A percentile compares a stretch with the other conserved stretches of the same genome.
Evolutionary conservation across 202 grass and related monocot species (phyloP).

Genomic region (Carex arenaria): DNA sequence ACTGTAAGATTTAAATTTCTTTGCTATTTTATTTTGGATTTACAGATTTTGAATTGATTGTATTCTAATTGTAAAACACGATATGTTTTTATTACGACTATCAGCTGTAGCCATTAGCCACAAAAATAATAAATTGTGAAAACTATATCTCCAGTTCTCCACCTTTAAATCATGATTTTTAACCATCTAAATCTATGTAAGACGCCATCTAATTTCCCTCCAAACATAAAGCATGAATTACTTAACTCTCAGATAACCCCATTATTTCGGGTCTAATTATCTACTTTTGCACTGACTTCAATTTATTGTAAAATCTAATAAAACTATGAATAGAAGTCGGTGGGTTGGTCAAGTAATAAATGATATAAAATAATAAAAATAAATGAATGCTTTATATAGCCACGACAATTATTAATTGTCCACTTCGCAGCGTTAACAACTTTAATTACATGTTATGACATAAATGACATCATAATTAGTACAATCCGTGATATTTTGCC

Average conservation of each 20-base stretch:
- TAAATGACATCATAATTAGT: neutral
- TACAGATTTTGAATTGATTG: too few relatives aligned
- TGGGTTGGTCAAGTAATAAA: neutral
- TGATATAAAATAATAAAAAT: neutral
- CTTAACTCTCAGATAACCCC: neutral
- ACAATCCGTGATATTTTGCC: neutral
- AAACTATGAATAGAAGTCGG: neutral
- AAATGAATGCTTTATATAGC: neutral
- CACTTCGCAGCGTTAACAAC: neutral
- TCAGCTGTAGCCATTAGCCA: too few relatives aligned
- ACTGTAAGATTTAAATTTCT: too few relatives aligned
- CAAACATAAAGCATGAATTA: too few relatives aligned
- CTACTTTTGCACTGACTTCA: neutral
- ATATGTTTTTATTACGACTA: too few relatives aligned
- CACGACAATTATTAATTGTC: neutral
- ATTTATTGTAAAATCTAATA: neutral
- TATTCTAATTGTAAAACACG: too few relatives aligned
- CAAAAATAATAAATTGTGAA: neutral
- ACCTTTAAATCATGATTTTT: neutral
- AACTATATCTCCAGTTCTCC: neutral
- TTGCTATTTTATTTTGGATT: too few relatives aligned
- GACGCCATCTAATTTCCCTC: neutral
- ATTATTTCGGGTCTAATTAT: neutral
- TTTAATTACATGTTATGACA: too few relatives aligned
- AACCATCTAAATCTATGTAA: neutral